phyloP scores from a whole-genome alignment of 2,329 filamentous ascomycete genomes.

The Fusarium humuli region DNA sequence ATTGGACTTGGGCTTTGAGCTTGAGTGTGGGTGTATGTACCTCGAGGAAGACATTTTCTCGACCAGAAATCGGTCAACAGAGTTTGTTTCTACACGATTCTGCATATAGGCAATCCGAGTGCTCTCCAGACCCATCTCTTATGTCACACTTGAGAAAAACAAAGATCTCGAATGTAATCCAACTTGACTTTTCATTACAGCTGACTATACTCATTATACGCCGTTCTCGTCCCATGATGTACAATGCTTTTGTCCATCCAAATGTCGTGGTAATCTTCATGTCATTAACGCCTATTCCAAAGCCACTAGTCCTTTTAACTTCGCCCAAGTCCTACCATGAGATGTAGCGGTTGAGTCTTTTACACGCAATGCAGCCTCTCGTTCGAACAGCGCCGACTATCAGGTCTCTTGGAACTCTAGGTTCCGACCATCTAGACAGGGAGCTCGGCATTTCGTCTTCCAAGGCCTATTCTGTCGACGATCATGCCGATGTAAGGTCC shows the following conservation, averaged over 20 bases:
- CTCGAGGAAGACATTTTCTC: constrained; percentile 40
- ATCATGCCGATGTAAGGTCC: constrained; percentile 84
- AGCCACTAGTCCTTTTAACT: constrained; percentile 38
- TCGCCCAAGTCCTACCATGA: constrained; percentile 27
- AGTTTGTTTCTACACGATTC: constrained; percentile 46
- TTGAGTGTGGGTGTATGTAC: constrained; percentile 34
- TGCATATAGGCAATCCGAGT: constrained; percentile 47
- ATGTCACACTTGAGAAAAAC: not conserved
- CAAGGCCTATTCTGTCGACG: constrained; percentile 77
- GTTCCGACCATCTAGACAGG: constrained; percentile 68
- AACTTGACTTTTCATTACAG: constrained; percentile 15
- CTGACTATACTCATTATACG: constrained; percentile 15
- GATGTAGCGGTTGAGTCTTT: constrained; percentile 14
- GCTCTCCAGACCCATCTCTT: constrained; percentile 29
- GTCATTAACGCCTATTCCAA: constrained; percentile 44
- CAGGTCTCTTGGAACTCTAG: not conserved
- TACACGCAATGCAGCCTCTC: constrained; percentile 7
- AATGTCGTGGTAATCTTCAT: constrained; percentile 18
- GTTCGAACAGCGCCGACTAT: not conserved
- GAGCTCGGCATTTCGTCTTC: constrained; percentile 79
- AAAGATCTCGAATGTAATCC: not conserved
- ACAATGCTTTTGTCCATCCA: constrained; percentile 25
- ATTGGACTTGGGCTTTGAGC: constrained; percentile 35
- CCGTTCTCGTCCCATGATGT: constrained; percentile 20
- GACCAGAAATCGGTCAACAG: constrained; percentile 37